These are phyloP conservation scores for Udeniomyces megalosporus DNA, from an alignment of 768 basidiomycete species.

Conservation along the genomic window DNA sequence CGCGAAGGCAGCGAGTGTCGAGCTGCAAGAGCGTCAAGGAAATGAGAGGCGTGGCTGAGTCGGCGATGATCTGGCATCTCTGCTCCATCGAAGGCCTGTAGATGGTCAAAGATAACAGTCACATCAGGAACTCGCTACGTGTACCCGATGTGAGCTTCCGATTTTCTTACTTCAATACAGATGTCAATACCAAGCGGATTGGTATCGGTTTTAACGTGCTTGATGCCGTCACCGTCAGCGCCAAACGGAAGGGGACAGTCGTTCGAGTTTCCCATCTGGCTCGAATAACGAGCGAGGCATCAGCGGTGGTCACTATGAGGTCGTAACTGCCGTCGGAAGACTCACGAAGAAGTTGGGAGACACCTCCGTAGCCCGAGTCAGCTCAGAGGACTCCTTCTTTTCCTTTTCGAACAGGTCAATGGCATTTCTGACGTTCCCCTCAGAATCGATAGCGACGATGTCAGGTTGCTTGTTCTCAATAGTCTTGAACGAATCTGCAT, in stretches of 20 bases:
- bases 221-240: not conserved
- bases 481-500: slow-evolving; percentile 26
- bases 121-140: not conserved
- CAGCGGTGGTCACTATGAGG: too few relatives aligned
- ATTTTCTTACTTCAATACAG: slow-evolving; percentile 45
- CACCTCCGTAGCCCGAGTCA: slow-evolving; percentile 70
- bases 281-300: slow-evolving; percentile 27
- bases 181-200: slow-evolving; percentile 55
- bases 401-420: slow-evolving; percentile 70
- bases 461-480: slow-evolving; percentile 28
- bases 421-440: slow-evolving; percentile 21
- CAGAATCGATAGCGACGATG: slow-evolving; percentile 27
- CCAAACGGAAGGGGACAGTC: slow-evolving; percentile 46
- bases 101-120: not conserved
- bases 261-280: slow-evolving; percentile 56
- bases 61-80: slow-evolving; percentile 12
- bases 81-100: slow-evolving; percentile 10
- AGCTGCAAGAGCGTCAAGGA: not conserved
- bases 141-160: too few relatives aligned
- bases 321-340: not conserved
- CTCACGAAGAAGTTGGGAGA: slow-evolving; percentile 28
- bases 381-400: slow-evolving; percentile 73
- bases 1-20: not conserved
- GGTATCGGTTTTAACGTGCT: not conserved
- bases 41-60: not conserved